Evolutionary conservation across 768 basidiomycete genomes (phyloP).

Genomic region (Cantharellus anzutake): DNA sequence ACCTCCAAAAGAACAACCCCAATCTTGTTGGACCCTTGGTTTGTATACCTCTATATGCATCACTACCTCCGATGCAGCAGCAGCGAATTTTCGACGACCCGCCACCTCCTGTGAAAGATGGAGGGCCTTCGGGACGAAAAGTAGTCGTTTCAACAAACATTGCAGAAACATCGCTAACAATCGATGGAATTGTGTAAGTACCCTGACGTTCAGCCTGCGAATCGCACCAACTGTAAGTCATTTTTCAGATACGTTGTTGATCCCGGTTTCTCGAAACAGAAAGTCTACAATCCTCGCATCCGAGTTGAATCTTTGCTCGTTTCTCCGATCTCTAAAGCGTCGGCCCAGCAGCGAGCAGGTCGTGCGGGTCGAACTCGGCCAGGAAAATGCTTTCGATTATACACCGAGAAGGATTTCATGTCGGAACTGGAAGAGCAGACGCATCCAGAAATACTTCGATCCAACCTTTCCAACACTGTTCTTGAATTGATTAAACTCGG

Average conservation of each 20-base stretch:
- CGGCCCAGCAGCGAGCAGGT: constrained; percentile 88
- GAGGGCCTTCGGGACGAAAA: constrained; percentile 76
- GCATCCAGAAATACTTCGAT: constrained; percentile 85
- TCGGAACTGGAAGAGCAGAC: constrained; percentile 93
- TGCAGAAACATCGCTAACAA: constrained; percentile 92
- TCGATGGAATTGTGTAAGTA: constrained; percentile 99
- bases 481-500: constrained; percentile 89
- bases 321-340: constrained; percentile 90
- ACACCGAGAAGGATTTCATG: constrained; percentile 96
- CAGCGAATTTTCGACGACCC: constrained; percentile 91
- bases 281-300: constrained; percentile 94
- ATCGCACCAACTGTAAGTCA: constrained; percentile 3
- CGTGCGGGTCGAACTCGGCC: constrained; percentile 92
- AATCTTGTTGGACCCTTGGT: constrained; percentile 66
- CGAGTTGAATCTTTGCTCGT: constrained; percentile 88
- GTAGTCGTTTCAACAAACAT: constrained; percentile 93
- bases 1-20: constrained; percentile 49
- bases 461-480: constrained; percentile 85
- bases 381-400: constrained; percentile 92
- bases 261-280: constrained; percentile 94
- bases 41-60: constrained; percentile 90
- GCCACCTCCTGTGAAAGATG: constrained; percentile 38
- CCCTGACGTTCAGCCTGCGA: constrained; percentile 21
- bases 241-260: constrained; percentile 60
- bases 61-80: constrained; percentile 84